Conservation (phyloP, 176 grass and related monocot species). For the Oryza australiensis region DNA sequence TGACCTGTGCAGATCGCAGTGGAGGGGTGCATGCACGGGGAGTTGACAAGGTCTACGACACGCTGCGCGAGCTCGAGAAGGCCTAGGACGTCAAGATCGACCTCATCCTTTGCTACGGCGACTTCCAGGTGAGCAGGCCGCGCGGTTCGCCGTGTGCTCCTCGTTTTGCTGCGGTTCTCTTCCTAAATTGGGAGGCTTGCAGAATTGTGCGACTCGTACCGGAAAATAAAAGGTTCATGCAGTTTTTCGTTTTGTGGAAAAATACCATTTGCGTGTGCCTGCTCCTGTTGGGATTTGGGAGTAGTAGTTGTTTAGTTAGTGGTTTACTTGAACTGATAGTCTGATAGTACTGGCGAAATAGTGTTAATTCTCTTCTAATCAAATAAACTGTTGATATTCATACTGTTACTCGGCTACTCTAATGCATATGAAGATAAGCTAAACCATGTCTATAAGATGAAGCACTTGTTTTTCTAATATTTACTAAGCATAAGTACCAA, state of each 20-base stretch:
- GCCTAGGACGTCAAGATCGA: slow-evolving; percentile 77
- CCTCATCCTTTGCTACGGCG: slow-evolving; percentile 82
- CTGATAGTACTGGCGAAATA: no score
- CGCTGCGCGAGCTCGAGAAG: slow-evolving; percentile 61
- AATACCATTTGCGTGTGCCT: background rate
- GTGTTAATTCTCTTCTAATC: no score
- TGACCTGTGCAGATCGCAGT: slow-evolving; percentile 59
- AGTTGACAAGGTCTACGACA: slow-evolving; percentile 68
- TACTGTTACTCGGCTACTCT: no score
- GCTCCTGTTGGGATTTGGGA: background rate
- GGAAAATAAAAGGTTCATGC: background rate
- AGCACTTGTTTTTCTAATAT: no score
- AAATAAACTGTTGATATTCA: no score
- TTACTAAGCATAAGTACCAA: no score
- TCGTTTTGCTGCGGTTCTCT: background rate
- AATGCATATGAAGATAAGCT: no score
- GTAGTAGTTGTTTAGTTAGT: background rate
- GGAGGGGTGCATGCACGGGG: slow-evolving; percentile 90
- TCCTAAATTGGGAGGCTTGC: background rate
- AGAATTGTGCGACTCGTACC: background rate
- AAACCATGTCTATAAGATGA: no score
- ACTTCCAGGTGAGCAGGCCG: slow-evolving; percentile 77
- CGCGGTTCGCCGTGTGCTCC: background rate
- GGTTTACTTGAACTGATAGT: slow-evolving; percentile 3
- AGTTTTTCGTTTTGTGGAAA: background rate